Percentiles rank a stretch among this genome's conserved stretches.
Conservation (phyloP, 768 basidiomycete species). For the Lanmaoa rubissima region DNA sequence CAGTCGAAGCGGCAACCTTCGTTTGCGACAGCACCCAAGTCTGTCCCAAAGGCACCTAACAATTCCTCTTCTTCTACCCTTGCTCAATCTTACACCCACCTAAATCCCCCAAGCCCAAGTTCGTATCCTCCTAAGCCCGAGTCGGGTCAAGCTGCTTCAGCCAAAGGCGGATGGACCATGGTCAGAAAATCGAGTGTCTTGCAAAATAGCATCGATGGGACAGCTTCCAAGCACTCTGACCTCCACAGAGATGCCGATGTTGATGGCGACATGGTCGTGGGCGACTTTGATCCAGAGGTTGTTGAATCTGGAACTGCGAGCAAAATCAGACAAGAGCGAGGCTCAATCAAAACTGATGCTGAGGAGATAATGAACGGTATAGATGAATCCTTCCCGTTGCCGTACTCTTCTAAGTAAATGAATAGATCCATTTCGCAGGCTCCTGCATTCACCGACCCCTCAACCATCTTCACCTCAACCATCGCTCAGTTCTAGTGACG, state of each 20-base stretch:
- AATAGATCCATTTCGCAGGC: slow-evolving; percentile 59
- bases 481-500: slow-evolving; percentile 7
- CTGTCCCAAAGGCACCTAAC: slow-evolving; percentile 47
- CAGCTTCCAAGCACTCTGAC: slow-evolving; percentile 20
- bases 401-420: slow-evolving; percentile 31
- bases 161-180: slow-evolving; percentile 76
- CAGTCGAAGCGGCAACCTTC: slow-evolving; percentile 29
- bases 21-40: slow-evolving; percentile 47
- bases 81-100: slow-evolving; percentile 79
- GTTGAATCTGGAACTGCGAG: slow-evolving; percentile 30
- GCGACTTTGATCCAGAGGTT: slow-evolving; percentile 68
- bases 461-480: slow-evolving; percentile 4
- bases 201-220: slow-evolving; percentile 25
- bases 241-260: slow-evolving; percentile 56
- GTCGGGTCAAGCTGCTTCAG: slow-evolving; percentile 36
- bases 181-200: slow-evolving; percentile 46
- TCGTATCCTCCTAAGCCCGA: slow-evolving; percentile 67
- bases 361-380: slow-evolving; percentile 78
- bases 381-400: slow-evolving; percentile 15
- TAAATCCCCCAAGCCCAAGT: slow-evolving; percentile 68
- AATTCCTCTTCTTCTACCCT: slow-evolving; percentile 66
- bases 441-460: slow-evolving; percentile 36
- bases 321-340: slow-evolving; percentile 46
- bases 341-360: slow-evolving; percentile 60
- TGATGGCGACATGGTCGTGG: slow-evolving; percentile 74